Evolutionary conservation across 1,139 yeast genomes (phyloP).

Genomic region (Entelexis paramagnoliae): DNA sequence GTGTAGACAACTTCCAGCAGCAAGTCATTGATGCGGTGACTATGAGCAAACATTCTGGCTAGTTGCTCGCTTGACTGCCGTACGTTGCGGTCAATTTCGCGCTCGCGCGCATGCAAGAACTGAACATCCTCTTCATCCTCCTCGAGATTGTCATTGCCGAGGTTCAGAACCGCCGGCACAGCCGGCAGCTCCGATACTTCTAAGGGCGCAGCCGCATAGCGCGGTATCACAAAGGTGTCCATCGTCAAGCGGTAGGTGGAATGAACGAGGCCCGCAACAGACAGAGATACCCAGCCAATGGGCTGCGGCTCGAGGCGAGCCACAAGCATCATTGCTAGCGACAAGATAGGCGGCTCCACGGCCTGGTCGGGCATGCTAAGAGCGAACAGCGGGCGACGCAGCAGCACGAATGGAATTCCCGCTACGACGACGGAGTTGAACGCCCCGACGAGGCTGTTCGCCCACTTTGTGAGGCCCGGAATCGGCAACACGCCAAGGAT

Average conservation of each 20-base stretch:
- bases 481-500: slow-evolving; percentile 1
- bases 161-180: background rate
- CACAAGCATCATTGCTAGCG: background rate
- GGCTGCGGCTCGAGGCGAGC: background rate
- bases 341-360: background rate
- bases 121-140: background rate
- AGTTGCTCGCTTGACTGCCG: background rate
- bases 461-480: background rate
- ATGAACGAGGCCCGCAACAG: background rate
- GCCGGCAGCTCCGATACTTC: background rate
- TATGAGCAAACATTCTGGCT: background rate
- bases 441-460: background rate
- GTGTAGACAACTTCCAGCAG: background rate
- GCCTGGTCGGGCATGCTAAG: background rate
- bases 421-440: background rate
- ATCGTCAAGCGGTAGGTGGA: background rate
- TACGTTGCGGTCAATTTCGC: background rate
- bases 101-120: background rate
- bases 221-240: background rate
- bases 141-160: background rate
- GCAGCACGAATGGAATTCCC: background rate
- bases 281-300: background rate
- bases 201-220: background rate
- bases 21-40: background rate
- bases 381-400: background rate